Percentiles rank a stretch among this genome's conserved stretches.
Conservation (phyloP, 2,329 filamentous ascomycete genomes). For the Teratosphaeria zuluensis region DNA sequence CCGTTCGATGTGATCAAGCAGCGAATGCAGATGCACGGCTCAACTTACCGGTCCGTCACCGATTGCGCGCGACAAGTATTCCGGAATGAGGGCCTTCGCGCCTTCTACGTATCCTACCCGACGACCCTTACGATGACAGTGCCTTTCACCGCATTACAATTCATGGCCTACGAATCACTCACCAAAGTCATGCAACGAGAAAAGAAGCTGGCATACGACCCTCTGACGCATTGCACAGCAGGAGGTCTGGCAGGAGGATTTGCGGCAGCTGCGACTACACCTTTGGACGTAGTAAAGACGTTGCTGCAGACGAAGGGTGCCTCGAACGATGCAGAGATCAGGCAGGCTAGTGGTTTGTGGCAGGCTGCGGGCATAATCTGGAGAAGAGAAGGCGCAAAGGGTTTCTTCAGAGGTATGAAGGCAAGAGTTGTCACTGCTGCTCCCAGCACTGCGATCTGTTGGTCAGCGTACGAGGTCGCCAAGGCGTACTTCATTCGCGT, state of each 20-base stretch:
- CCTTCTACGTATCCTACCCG: conserved; percentile 97
- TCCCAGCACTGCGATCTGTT: conserved; percentile 99
- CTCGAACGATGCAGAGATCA: conserved; percentile 67
- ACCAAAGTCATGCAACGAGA: conserved; percentile 79
- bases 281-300: conserved; percentile 97
- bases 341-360: conserved; percentile 72
- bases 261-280: conserved; percentile 86
- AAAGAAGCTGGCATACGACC: conserved; percentile 55
- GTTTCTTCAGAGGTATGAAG: conserved; percentile 88
- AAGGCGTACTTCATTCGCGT: conserved; percentile 54
- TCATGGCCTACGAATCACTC: conserved; percentile 94
- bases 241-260: conserved; percentile 89
- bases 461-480: conserved; percentile 66
- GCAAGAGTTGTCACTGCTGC: conserved; percentile 92
- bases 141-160: conserved; percentile 92
- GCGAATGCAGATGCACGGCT: conserved; percentile 96
- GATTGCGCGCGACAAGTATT: conserved; percentile 88
- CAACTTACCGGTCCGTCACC: conserved; percentile 75
- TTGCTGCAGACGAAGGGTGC: conserved; percentile 87
- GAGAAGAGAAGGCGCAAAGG: conserved; percentile 69
- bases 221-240: conserved; percentile 84
- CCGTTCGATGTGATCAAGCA: conserved; percentile 99
- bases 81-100: conserved; percentile 72
- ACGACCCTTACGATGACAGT: conserved; percentile 98
- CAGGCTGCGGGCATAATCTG: conserved; percentile 75